These are phyloP conservation scores for Oenanthe javanica DNA, from an alignment of 140 eudicot species.

Conservation along the genomic window DNA sequence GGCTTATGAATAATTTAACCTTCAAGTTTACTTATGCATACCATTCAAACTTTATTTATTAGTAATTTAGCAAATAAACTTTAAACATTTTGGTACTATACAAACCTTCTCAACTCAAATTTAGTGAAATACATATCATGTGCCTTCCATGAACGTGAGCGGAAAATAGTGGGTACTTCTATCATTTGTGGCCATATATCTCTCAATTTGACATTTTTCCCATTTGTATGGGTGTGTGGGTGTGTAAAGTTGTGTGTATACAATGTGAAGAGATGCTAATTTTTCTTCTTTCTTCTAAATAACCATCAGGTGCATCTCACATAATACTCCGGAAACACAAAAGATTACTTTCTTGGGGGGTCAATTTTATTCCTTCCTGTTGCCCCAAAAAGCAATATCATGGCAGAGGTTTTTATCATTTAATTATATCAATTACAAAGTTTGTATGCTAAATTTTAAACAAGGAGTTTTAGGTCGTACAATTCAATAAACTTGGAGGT, in stretches of 20 bases:
- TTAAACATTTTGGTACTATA: neutral
- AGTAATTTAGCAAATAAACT: neutral
- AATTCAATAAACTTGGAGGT: neutral
- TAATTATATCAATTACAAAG: neutral
- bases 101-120: neutral
- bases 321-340: neutral
- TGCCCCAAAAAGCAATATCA: neutral
- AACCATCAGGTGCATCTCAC: neutral
- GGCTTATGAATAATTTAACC: neutral
- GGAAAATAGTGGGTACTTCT: too few species aligned
- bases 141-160: neutral
- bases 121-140: neutral
- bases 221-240: neutral
- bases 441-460: neutral
- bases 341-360: neutral
- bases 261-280: neutral
- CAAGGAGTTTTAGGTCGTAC: neutral
- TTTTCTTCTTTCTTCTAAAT: neutral
- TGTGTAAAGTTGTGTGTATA: neutral
- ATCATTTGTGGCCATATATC: neutral
- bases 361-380: neutral
- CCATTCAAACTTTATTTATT: neutral
- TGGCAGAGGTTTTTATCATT: neutral
- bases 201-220: neutral
- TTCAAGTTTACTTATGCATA: neutral